Base-by-base conservation (phyloP, 345 rosid genomes). In the Brassica cretica region DNA sequence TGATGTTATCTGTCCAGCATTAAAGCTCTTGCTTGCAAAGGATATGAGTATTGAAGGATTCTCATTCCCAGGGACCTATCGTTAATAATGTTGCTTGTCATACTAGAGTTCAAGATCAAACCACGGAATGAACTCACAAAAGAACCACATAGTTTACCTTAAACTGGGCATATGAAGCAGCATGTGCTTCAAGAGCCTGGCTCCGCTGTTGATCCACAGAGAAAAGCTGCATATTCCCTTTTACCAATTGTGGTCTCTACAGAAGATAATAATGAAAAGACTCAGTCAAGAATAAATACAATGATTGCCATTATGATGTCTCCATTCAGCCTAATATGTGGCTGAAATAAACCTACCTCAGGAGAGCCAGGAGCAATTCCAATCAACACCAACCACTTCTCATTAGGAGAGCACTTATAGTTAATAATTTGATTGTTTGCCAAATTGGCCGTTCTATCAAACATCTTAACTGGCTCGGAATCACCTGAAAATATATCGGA, bases 171-270 rank as follows among this genome's bases (percentile, higher is more conserved):
- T 90, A 96, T 77, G 99, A 85, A 5, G 98, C 98, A 85, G 98
- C 98, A 89, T 96, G 99, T 27, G 99, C 99, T 87, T 96, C 99
- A 78, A 96, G 96, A 55, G 97, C 98, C 86, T 96, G 99, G 84
- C 99, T 96, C 46, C 99, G 92, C 86, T 96, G 99, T 83, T 95
- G 98, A 41, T 95, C 98, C 64, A 93, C 87, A 19, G 98, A 95
- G 88, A 91, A 91, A 77, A 93, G 97, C 84, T 91, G 98, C 98
- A 93, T 91, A 74, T 87, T 93, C 84, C 98, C 98, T 78, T 93
- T 95, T 56, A 95, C 97, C 84, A 95, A 76, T 87, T 91, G 98
- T 68, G 90, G 92, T 86, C 90, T 86, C 99, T 94, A 76, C 59
- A 87, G 73, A 77, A 61, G 44, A 76, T n/a, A 25, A 76, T 59